phyloP scores from a whole-genome alignment of 2,329 filamentous ascomycete genomes.

The Microsporum audouinii region DNA sequence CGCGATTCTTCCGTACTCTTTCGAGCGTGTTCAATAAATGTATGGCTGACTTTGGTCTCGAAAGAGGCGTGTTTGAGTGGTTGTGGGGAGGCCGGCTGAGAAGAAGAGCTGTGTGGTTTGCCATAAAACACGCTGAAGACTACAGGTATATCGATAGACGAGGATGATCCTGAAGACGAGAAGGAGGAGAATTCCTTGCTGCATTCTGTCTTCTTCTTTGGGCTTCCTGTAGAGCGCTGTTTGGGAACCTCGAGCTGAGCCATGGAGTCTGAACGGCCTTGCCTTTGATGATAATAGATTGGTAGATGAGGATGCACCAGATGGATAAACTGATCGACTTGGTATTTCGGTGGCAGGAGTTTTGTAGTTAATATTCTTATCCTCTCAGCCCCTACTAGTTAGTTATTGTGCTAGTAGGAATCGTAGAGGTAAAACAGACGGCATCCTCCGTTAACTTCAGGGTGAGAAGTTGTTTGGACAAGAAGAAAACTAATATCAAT shows the following conservation, averaged over 20 bases:
- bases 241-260: not conserved
- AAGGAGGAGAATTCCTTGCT: not conserved
- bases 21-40: slow-evolving; percentile 8
- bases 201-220: not conserved
- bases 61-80: slow-evolving; percentile 10
- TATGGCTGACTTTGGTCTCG: slow-evolving; percentile 3
- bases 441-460: not conserved
- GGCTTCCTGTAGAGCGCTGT: not conserved
- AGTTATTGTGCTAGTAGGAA: not conserved
- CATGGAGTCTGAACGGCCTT: not conserved
- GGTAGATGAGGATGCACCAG: not conserved
- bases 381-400: not conserved
- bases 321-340: not conserved
- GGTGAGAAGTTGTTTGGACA: not conserved
- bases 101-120: slow-evolving; percentile 2
- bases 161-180: not conserved
- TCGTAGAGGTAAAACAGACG: not conserved
- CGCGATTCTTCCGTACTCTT: not conserved
- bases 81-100: not conserved
- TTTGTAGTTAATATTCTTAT: not conserved
- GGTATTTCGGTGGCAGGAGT: not conserved
- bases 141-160: slow-evolving; percentile 6
- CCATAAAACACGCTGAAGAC: slow-evolving; percentile 14
- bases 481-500: not conserved
- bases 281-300: not conserved